phyloP scores from a whole-genome alignment of 768 basidiomycete species.

The Mycena galericulata region DNA sequence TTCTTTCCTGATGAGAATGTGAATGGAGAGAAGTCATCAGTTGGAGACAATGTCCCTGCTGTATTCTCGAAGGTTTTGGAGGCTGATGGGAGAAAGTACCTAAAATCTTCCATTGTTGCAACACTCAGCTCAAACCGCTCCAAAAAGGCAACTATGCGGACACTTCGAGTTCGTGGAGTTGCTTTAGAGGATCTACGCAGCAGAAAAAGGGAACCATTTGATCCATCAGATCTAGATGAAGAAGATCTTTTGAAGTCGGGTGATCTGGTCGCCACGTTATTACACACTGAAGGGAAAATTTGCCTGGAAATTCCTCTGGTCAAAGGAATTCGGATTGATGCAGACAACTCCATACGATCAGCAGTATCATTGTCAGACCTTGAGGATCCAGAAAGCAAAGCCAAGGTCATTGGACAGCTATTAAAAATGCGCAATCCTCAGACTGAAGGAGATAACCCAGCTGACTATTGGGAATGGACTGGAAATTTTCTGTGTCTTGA shows the following conservation, averaged over 20 bases:
- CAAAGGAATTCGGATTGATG: background rate
- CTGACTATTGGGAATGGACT: slow-evolving; percentile 1
- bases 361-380: background rate
- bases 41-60: too few species aligned
- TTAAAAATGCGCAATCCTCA: background rate
- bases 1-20: too few species aligned
- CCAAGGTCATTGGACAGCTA: background rate
- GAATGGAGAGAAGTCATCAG: too few species aligned
- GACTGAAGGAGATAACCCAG: background rate
- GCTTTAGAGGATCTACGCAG: background rate
- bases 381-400: background rate
- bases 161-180: too few species aligned
- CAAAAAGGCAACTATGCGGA: too few species aligned
- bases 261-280: background rate
- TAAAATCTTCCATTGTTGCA: too few species aligned
- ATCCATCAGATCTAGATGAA: background rate
- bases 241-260: background rate
- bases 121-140: too few species aligned
- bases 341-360: background rate
- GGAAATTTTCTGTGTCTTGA: background rate
- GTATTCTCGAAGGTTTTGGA: too few species aligned
- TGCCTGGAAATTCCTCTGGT: background rate
- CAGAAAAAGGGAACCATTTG: background rate
- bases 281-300: background rate
- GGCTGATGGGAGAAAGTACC: too few species aligned